Evolutionary conservation across 768 basidiomycete species (phyloP).

Genomic region (Tylopilus vinaceipallidus): DNA sequence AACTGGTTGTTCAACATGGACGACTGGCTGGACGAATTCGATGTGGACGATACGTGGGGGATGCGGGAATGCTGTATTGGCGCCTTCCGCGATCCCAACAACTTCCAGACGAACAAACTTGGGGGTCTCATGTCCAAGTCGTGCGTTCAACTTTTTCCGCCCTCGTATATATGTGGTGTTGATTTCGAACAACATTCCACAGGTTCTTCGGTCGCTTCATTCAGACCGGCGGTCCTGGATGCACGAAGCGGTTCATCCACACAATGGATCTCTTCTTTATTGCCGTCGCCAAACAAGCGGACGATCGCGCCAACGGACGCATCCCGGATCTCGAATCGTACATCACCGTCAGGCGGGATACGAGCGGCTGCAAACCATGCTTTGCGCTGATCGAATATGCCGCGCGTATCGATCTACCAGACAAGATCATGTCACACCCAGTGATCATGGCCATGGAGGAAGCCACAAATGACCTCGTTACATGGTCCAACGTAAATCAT

Average conservation of each 20-base stretch:
- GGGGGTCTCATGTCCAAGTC: conserved; percentile 34
- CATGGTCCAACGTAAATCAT: conserved; percentile 42
- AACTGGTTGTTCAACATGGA: conserved; percentile 42
- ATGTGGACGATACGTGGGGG: conserved; percentile 29
- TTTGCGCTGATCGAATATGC: conserved; percentile 57
- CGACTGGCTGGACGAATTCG: conserved; percentile 41
- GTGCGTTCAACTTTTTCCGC: conserved; percentile 25
- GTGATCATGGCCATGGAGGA: conserved; percentile 44
- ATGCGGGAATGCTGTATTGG: conserved; percentile 31
- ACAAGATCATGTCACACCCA: conserved; percentile 53
- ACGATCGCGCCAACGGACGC: conserved; percentile 37
- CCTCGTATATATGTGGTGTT: neutral
- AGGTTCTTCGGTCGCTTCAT: conserved; percentile 40
- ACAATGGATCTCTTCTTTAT: conserved; percentile 42
- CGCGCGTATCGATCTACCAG: conserved; percentile 48
- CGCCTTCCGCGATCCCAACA: conserved; percentile 29
- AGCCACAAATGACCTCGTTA: conserved; percentile 50
- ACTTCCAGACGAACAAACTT: conserved; percentile 27
- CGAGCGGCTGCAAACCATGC: conserved; percentile 50
- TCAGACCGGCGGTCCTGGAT: conserved; percentile 38
- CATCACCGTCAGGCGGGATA: conserved; percentile 50
- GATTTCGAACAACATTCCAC: conserved; percentile 8
- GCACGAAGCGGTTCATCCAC: conserved; percentile 40
- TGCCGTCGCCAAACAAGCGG: conserved; percentile 43
- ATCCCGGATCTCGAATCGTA: conserved; percentile 52